phyloP scores from a whole-genome alignment of 2,329 filamentous ascomycete genomes.

The Bipolaris victoriae region DNA sequence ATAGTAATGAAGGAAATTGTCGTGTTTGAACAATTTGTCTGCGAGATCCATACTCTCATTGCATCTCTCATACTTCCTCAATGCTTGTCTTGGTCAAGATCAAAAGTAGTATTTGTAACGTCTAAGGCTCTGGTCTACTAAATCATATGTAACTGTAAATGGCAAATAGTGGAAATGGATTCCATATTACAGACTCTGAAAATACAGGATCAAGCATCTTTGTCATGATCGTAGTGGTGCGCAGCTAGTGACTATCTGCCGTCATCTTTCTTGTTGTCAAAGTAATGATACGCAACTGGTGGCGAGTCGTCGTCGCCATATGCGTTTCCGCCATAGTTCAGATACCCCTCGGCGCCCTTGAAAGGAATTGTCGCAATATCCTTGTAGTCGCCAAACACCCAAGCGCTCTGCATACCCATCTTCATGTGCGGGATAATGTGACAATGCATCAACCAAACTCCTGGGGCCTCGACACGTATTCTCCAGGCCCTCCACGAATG shows the following conservation, averaged over 20 bases:
- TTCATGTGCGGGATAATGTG: constrained; percentile 65
- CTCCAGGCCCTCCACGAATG: constrained; percentile 68
- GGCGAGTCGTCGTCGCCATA: constrained; percentile 41
- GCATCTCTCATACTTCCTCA: no score
- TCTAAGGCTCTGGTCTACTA: neutral
- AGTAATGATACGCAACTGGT: constrained; percentile 11
- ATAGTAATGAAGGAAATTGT: no score
- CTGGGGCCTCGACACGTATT: constrained; percentile 58
- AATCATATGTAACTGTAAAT: neutral
- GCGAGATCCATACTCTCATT: no score
- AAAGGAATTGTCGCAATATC: constrained; percentile 47
- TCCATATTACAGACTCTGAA: neutral
- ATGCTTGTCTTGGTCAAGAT: no score
- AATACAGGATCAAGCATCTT: neutral
- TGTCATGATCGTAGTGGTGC: constrained; percentile 11
- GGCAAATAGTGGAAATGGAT: neutral
- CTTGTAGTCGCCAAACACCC: constrained; percentile 53
- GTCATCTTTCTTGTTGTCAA: neutral
- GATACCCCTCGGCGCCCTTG: constrained; percentile 51
- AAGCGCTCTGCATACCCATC: constrained; percentile 60
- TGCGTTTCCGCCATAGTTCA: constrained; percentile 53
- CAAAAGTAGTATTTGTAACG: no score
- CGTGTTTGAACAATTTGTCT: no score
- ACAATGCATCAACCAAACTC: constrained; percentile 69
- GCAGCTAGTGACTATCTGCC: no score